phyloP scores from a whole-genome alignment of 2,329 filamentous ascomycete species.

The Lachnellula arida region DNA sequence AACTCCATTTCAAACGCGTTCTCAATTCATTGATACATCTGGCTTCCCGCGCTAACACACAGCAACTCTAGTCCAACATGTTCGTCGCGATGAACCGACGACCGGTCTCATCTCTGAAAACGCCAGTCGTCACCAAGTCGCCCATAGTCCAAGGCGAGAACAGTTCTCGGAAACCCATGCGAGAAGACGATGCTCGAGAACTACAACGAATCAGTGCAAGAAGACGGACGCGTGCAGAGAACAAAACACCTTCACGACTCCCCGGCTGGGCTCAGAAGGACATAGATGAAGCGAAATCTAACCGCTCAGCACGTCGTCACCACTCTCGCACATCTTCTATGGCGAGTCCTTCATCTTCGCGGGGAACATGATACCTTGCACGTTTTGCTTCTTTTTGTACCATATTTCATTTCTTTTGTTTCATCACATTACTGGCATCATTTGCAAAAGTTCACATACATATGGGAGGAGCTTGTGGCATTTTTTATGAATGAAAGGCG shows the following conservation, averaged over 20 bases:
- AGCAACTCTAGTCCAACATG: slow-evolving; percentile 1
- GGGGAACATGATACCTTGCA: not conserved
- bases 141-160: not conserved
- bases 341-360: not conserved
- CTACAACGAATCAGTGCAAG: not conserved
- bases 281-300: not conserved
- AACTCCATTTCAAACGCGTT: not conserved
- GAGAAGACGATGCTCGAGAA: not conserved
- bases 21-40: not conserved
- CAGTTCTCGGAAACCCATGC: not conserved
- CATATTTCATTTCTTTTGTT: not conserved
- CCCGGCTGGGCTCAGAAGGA: not conserved
- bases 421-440: not conserved
- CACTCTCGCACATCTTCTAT: not conserved
- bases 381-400: not conserved
- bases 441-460: not conserved
- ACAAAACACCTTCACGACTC: not conserved
- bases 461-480: not conserved
- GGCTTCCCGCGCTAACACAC: not conserved
- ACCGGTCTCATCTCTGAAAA: slow-evolving; percentile 4
- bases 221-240: not conserved
- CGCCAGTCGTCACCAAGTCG: not conserved
- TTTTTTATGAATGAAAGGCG: not conserved
- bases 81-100: slow-evolving; percentile 7
- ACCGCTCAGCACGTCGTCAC: not conserved